Base-by-base conservation (phyloP, 1,284 basidiomycete genomes). In the Cutaneotrichosporon sp. region DNA sequence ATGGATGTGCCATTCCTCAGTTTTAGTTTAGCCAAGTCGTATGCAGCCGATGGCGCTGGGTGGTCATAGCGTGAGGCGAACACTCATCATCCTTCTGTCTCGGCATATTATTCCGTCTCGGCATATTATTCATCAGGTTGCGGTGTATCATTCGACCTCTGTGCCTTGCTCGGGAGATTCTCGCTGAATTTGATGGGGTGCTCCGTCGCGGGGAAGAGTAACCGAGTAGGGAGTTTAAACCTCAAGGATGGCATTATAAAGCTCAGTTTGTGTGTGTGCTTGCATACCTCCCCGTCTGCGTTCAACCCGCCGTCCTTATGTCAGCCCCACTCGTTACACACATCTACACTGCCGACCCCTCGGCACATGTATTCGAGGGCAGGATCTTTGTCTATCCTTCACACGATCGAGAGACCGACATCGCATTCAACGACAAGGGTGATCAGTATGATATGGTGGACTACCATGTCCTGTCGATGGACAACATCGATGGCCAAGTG, bases 291-390 rank as follows among this genome's bases (percentile, higher is more conserved):
- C n/a, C n/a, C n/a, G n/a, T n/a, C n/a, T n/a, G n/a, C n/a, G n/a
- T n/a, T n/a, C n/a, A 35, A 19, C 34, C 20, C 35, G 22, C 12
- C 37, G 24, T 38, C 44, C 38, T 20, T 47, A 61, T 61, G 60
- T 50, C 59, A 34, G 42, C 51, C 7, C 65, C 65, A 1, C 62
- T 70, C 17, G 60, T 68, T 39, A 60, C 55, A n/a, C 45, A 62
- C 56, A 66, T 70, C 54, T 70, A 63, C 63, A 62, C 60, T 9
- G 68, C 68, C n/a, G 68, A 70, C 51, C 68, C 68, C 10, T 70
- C 68, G 6, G 68, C 68, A 19, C 68, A 70, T 51, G 58, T 56
- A 16, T 70, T 70, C 52, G 54, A 66, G 46, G 59, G 55, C 33
- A 51, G 60, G 29, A 53, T 70, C 46, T 70, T 67, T 60, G 59